Evolutionary conservation across 1,284 basidiomycete species (phyloP), one percentile per base, ranked within the genome.

Genomic region (Sutorius eximius): DNA sequence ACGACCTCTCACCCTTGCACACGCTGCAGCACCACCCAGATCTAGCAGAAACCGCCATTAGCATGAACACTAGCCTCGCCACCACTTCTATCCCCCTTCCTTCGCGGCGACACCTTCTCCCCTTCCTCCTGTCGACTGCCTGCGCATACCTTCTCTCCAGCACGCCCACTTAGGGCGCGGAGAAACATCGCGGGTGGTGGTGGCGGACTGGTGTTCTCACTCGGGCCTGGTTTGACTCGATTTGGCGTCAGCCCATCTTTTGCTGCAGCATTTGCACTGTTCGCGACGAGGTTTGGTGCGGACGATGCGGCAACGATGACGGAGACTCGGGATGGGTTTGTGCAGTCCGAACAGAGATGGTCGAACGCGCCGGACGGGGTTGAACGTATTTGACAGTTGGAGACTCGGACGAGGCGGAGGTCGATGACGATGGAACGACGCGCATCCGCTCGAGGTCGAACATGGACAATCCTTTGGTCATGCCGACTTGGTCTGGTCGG

Each of bases 131-230:
- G 5, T 24, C 38, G 38, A 43, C 11, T 52, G 53, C 52, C 48
- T 48, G 40, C 40, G 51, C 22, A 55, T 43, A 3, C 53, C 46
- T 55, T 43, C 8, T 63, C 53, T 64, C 63, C 24, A 52, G 58
- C 13, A 52, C 46, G 62, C 61, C 58, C 57, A 53, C 45, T 52
- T 30, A 63, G 60, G 62, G 57, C 52, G 44, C 63, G 34, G 62
- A 58, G 52, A 46, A 34, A 42, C 51, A 48, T 50, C 20, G 41
- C 27, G 1, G 51, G 64, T 38, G 37, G 47, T 55, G 57, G 54
- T 55, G 54, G 53, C 34, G 4, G 34, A 4, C 16, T 3, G 32
- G 18, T 45, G 46, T 61, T 46, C 42, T 45, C 20, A 0, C 37
- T 36, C 8, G 12, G 43, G 37, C 33, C 48, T 42, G 9, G 36